phyloP scores from a whole-genome alignment of 176 grass and related monocot species.

The Lolium perenne region DNA sequence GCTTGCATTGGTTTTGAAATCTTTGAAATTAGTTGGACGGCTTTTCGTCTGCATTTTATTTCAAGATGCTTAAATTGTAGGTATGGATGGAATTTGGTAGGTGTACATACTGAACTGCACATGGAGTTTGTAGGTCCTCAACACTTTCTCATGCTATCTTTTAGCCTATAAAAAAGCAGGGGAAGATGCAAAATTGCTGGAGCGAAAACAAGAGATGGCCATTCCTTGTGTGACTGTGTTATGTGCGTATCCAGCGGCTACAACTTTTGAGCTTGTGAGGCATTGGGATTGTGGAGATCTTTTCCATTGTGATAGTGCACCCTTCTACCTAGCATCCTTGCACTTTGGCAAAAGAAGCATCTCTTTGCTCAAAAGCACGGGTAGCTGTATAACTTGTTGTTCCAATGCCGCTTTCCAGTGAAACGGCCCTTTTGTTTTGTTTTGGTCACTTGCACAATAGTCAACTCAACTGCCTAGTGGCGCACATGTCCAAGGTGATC shows the following conservation, averaged over 20 bases:
- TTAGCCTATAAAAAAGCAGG: not conserved
- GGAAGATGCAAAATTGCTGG: not conserved
- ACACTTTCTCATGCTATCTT: too few relatives aligned
- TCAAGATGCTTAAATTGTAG: not conserved
- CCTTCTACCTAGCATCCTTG: too few relatives aligned
- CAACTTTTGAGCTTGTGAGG: not conserved
- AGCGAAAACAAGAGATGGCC: not conserved
- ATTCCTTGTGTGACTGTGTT: not conserved
- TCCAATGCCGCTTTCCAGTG: too few relatives aligned
- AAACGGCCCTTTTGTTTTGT: too few relatives aligned
- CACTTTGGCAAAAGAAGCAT: too few relatives aligned
- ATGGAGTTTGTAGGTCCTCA: not conserved
- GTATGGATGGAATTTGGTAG: not conserved
- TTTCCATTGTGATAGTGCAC: not conserved
- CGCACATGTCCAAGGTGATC: too few relatives aligned
- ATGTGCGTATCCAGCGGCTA: not conserved
- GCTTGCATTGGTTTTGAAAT: not conserved
- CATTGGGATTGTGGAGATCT: not conserved
- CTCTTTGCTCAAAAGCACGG: too few relatives aligned
- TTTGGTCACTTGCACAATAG: too few relatives aligned
- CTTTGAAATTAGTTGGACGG: not conserved
- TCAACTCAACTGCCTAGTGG: too few relatives aligned
- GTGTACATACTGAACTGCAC: not conserved
- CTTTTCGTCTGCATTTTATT: not conserved
- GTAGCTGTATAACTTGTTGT: too few relatives aligned